Evolutionary conservation across 2,329 filamentous ascomycete species (phyloP).

Genomic region (Metarhizium rileyi): DNA sequence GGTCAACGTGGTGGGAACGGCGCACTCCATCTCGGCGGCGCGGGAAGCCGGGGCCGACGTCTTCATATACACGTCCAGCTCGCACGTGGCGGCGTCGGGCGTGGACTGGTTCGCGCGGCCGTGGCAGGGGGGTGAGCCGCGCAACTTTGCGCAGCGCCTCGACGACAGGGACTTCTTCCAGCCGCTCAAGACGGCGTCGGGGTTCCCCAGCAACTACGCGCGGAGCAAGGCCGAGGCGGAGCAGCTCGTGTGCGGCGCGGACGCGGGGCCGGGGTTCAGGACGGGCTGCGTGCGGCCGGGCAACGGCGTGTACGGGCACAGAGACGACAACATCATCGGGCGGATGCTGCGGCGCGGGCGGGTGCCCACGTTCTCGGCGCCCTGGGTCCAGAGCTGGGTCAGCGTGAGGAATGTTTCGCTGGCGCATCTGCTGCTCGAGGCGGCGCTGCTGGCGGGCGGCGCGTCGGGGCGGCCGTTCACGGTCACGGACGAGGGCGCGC

Average conservation of each 20-base stretch:
- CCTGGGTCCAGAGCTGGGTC: constrained; percentile 39
- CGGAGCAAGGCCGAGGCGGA: constrained; percentile 42
- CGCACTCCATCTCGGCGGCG: constrained; percentile 38
- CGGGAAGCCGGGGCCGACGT: constrained; percentile 35
- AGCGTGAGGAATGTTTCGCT: constrained; percentile 42
- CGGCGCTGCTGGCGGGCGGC: constrained; percentile 33
- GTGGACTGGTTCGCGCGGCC: constrained; percentile 33
- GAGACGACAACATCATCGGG: constrained; percentile 23
- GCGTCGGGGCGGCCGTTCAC: constrained; percentile 35
- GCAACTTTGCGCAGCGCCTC: constrained; percentile 33
- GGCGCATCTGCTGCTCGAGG: constrained; percentile 43
- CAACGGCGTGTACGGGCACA: constrained; percentile 42
- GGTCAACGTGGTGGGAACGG: constrained; percentile 42
- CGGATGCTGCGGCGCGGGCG: constrained; percentile 26
- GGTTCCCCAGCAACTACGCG: constrained; percentile 42
- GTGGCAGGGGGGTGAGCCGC: constrained; percentile 29
- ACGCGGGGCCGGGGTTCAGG: constrained; percentile 29
- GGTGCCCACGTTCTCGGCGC: constrained; percentile 32
- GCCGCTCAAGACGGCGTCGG: constrained; percentile 27
- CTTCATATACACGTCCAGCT: constrained; percentile 42
- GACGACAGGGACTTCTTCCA: constrained; percentile 33
- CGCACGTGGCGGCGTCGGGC: constrained; percentile 32
- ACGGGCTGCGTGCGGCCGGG: constrained; percentile 45
- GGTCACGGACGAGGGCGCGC: constrained; percentile 40
- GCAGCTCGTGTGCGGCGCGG: constrained; percentile 35